Evolutionary conservation across 129 eudicot species (phyloP), one percentile per base, ranked within the genome.

Genomic region (Calendula officinalis): DNA sequence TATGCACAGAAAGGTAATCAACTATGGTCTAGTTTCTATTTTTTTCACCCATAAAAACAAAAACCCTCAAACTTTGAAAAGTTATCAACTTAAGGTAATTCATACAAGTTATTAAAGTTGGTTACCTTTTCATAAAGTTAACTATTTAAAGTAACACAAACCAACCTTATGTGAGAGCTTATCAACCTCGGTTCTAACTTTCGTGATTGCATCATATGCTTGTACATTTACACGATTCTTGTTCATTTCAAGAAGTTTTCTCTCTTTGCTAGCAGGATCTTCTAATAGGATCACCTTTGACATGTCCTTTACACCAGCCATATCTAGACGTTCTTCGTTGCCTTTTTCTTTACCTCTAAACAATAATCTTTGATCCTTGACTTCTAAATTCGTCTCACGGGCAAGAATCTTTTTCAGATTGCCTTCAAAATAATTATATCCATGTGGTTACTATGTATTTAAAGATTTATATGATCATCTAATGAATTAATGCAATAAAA

Each of bases 251-350:
- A 62, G 52, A 13, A 77, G 67, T 56, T 84, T 80, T 67, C 48
- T 77, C 64, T 81, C 87, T 68, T 75, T 84, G 78, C 87, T 84
- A 12, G 86, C 86, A n/a, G 87, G 91, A 63, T 73, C 87, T 67
- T 84, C 91, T 68, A 84, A 42, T n/a, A 84, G 64, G 36, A 84
- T 78, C 39, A 84, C 74, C 56, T 84, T 84, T 51, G 91, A 84
- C 84, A 68, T 72, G 73, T 84, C 87, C 69, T 68, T 73, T 51
- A 84, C 61, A 37, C 91, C 91, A 15, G 83, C 82, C 75, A 76
- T 81, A 34, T 78, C 84, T 66, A 84, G 44, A 33, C 68, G 71
- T 57, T 84, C 91, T 2, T 66, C 68, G 12, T 84, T 87, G 16
- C 76, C 73, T 65, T 81, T 81, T 67, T 81, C 91, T 74, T 82